These are phyloP conservation scores for Ulota crispa DNA, from an alignment of 225 moss, liverwort and hornwort species.

Conservation along the genomic window DNA sequence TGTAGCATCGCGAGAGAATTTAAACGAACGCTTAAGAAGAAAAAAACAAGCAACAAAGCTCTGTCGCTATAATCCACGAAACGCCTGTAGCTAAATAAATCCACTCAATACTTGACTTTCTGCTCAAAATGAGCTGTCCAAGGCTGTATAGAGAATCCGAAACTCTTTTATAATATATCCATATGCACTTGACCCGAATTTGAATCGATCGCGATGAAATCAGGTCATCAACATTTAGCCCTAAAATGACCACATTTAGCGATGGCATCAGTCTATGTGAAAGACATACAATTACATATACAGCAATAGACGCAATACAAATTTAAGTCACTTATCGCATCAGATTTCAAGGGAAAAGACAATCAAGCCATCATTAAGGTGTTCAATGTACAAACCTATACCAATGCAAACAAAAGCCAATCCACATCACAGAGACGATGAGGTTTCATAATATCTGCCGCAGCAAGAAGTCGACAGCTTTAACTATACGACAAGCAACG, in stretches of 20 bases:
- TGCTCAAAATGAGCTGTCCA: neutral
- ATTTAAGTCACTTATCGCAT: neutral
- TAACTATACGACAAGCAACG: constrained; percentile 18
- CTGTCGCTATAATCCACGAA: neutral
- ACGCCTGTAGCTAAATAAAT: neutral
- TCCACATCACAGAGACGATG: neutral
- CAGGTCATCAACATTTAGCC: neutral
- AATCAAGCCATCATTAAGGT: neutral
- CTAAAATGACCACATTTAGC: constrained; percentile 4
- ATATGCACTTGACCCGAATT: neutral
- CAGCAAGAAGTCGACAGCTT: neutral
- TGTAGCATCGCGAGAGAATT: neutral
- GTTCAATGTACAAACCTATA: constrained; percentile 14
- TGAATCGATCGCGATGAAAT: neutral
- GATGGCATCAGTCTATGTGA: neutral
- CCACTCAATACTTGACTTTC: neutral
- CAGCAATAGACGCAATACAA: neutral
- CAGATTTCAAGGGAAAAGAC: neutral
- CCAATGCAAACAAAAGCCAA: constrained; percentile 8
- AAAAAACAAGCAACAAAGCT: neutral
- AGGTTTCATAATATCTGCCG: neutral
- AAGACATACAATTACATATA: neutral
- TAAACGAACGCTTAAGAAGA: neutral
- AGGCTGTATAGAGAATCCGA: neutral
- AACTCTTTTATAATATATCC: neutral